Base-by-base conservation (phyloP, 139 green algal genomes). In the Diplosphaera chodatii region DNA sequence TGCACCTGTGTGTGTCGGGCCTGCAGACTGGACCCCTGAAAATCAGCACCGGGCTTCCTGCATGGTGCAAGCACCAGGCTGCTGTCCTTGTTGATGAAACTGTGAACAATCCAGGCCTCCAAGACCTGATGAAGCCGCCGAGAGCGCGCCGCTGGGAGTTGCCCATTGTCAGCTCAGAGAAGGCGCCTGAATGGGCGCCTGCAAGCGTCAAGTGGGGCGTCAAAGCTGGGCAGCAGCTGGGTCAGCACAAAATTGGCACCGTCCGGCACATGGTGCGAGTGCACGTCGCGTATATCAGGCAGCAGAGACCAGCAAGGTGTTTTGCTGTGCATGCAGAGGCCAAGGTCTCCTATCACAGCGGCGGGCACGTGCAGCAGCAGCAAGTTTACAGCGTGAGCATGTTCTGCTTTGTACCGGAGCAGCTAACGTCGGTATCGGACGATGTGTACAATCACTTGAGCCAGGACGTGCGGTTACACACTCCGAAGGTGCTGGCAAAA, bases 401-500 rank as follows among this genome's bases (percentile, higher is more conserved):
- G 32, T 77, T 68, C 66, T 29, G 72, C 48, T 77, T 77, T 23
- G 67, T 71, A 27, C 66, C 67, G 4, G 41, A 70, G 48, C 64
- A 77, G 33, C 31, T 77, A 48, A 30, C 66, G 18, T 48, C 72
- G 40, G 72, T 70, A 8, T 41, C 32, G 28, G 67, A 55, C 62
- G 30, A 64, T 23, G 70, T 78, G 34, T 78, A 71, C 56, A 29
- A 32, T 20, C 31, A 73, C 23, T 40, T 78, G 6, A 74, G 22
- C 28, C 37, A 67, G n/a, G 63, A 66, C 4, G 62, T 73, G 5
- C 67, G 74, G 18, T 63, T 78, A 25, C 74, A 78, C 63, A 74
- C 74, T 2, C 74, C 74, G 31, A 77, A 72, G 65, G 72, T 72
- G 37, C 41, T n/a, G n/a, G n/a, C n/a, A n/a, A 33, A 22, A 8